A percentile compares a stretch with the other conserved stretches of the same genome.
These are phyloP conservation scores for Polytrichum formosum DNA, from an alignment of 225 moss, liverwort and hornwort genomes.

Conservation along the genomic window DNA sequence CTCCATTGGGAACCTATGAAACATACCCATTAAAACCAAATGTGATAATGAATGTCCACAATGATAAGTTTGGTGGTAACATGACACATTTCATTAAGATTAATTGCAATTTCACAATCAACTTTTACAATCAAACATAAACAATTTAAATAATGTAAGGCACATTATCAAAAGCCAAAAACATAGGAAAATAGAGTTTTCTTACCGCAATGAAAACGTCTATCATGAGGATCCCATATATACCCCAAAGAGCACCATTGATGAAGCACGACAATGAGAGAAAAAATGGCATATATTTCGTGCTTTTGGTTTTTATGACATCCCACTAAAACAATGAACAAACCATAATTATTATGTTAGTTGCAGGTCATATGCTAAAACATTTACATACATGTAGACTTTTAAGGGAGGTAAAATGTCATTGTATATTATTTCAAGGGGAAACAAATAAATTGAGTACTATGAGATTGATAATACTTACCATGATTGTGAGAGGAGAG, in stretches of 20 bases:
- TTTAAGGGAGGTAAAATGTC: no score
- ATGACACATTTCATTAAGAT: no score
- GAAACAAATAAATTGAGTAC: neutral
- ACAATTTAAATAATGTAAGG: no score
- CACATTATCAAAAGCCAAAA: no score
- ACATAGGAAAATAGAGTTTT: no score
- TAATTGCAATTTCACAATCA: no score
- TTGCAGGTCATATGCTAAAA: no score
- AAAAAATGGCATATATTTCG: constrained; percentile 31
- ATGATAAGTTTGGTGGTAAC: no score
- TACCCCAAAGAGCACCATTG: constrained; percentile 23
- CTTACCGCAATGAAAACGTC: constrained; percentile 25
- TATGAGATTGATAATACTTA: constrained; percentile 4
- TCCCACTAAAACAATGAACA: constrained; percentile 6
- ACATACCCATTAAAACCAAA: neutral
- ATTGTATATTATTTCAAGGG: neutral
- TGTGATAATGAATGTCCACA: no score
- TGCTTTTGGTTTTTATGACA: constrained; percentile 28
- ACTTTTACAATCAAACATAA: no score
- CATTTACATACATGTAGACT: no score
- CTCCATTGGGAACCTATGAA: constrained; percentile 18
- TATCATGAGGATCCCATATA: constrained; percentile 16
- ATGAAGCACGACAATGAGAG: constrained; percentile 19
- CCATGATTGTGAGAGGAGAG: constrained; percentile 27
- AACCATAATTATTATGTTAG: neutral